Evolutionary conservation across 2,329 filamentous ascomycete genomes (phyloP), one percentile per base, ranked within the genome.

Genomic region (Curvularia verruculosa): DNA sequence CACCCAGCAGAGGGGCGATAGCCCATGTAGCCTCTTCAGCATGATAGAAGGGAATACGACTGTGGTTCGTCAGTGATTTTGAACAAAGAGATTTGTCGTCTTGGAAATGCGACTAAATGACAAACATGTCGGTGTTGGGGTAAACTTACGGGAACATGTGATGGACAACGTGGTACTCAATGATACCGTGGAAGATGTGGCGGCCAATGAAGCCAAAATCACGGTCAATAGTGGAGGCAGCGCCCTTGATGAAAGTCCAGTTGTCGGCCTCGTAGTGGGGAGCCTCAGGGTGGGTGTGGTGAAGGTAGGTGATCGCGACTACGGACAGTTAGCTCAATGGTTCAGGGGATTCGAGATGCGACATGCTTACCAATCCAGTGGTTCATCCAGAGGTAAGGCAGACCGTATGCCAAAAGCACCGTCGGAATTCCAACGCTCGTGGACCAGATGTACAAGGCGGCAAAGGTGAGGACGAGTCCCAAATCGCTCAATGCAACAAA

Each of bases 291-390:
- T 89, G 85, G 53, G 86, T 89, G 81, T 91, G 88, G 76, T 91
- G 88, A 19, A 91, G 86, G 76, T 89, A 91, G 46, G 88, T 91
- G 71, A 91, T 90, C 61, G 87, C 87, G 19, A 91, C 87, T 67
- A 26, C 12, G n/a, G 19, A 18, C 2, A 19, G n/a, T 49, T 49
- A 49, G 39, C 36, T 43, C 18, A 8, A 24, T 10, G 36, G 12
- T 13, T 18, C 34, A 0, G n/a, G 3, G 7, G 21, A n/a, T 15
- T 37, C 26, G 29, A 31, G 23, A 40, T 5, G 12, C 9, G 53
- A 26, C 4, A 19, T 26, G 24, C 60, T 59, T 56, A 66, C 65
- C 66, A 52, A 90, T 81, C 87, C 87, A 90, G 80, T 89, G 85
- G 78, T 90, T 86, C 31, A 88, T 83, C 87, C 87, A 89, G 58